A percentile compares a stretch with the other conserved stretches of the same genome.
Conservation (phyloP, 352 stramenopile species). For the Globisporangium megalacanthum region DNA sequence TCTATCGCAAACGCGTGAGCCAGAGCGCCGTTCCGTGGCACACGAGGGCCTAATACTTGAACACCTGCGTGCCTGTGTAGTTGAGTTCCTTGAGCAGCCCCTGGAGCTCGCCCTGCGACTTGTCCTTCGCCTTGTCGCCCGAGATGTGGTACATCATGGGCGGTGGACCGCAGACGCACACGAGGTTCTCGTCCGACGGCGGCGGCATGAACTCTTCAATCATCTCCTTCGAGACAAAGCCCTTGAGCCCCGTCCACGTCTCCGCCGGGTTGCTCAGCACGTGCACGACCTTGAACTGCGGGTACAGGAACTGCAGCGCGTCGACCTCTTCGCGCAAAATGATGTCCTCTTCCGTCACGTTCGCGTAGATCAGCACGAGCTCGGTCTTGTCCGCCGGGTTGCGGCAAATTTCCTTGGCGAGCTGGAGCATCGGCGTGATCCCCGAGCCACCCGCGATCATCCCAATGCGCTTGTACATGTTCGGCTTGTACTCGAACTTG, state of each 20-base stretch:
- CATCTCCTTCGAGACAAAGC: slow-evolving; percentile 82
- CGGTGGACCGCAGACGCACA: slow-evolving; percentile 87
- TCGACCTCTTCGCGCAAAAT: slow-evolving; percentile 85
- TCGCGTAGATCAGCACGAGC: slow-evolving; percentile 83
- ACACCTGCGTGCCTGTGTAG: slow-evolving; percentile 75
- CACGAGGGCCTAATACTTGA: slow-evolving; percentile 65
- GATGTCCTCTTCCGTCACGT: slow-evolving; percentile 85
- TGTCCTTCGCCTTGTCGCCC: slow-evolving; percentile 84
- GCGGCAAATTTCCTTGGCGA: slow-evolving; percentile 79
- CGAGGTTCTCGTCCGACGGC: slow-evolving; percentile 70
- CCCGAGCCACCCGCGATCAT: slow-evolving; percentile 89
- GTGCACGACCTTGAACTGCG: slow-evolving; percentile 70
- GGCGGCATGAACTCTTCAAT: slow-evolving; percentile 75
- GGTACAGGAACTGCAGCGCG: slow-evolving; percentile 75
- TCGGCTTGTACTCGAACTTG: slow-evolving; percentile 85
- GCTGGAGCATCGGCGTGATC: slow-evolving; percentile 88
- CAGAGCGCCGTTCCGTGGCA: neutral
- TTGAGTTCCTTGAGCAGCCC: slow-evolving; percentile 81
- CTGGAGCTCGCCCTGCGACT: slow-evolving; percentile 76
- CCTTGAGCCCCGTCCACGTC: slow-evolving; percentile 58
- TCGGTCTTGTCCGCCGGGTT: slow-evolving; percentile 82
- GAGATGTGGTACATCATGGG: slow-evolving; percentile 89
- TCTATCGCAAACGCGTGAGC: neutral
- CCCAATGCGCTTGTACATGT: slow-evolving; percentile 87
- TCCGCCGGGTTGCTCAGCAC: slow-evolving; percentile 68